Conservation (phyloP, 208 protist species). For the Leishmania mexicana region DNA sequence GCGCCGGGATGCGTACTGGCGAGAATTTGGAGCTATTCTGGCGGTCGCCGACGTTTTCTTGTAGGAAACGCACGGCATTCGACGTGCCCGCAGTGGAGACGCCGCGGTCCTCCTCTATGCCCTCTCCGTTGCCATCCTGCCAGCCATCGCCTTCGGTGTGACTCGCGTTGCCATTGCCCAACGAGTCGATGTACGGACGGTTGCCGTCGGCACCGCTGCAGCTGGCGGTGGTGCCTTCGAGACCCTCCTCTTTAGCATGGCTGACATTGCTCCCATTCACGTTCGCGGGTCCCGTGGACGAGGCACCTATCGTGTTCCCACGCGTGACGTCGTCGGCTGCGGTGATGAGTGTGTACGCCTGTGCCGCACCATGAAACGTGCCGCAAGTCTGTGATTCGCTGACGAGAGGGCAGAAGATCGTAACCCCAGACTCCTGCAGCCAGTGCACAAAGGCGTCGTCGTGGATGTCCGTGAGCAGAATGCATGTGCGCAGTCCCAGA, state of each 20-base stretch:
- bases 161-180: neutral
- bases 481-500: constrained; percentile 94
- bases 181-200: neutral
- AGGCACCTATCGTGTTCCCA: neutral
- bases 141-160: constrained; percentile 4
- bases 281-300: constrained; percentile 4
- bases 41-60: constrained; percentile 33
- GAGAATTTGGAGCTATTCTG: constrained; percentile 28
- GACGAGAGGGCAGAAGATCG: constrained; percentile 68
- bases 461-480: constrained; percentile 94
- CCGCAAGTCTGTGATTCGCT: constrained; percentile 14
- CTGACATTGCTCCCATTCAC: constrained; percentile 3
- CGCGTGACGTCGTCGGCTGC: constrained; percentile 17
- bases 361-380: constrained; percentile 3
- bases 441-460: constrained; percentile 93
- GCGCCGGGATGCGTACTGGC: constrained; percentile 18
- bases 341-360: constrained; percentile 2
- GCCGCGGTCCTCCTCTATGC: neutral
- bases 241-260: constrained; percentile 1
- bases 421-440: constrained; percentile 93
- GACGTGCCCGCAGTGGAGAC: constrained; percentile 26
- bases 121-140: neutral
- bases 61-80: constrained; percentile 51
- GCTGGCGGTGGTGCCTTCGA: neutral
- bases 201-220: neutral